phyloP scores from a whole-genome alignment of 192 early-diverging fungal species.

The Coemansia sp. region DNA sequence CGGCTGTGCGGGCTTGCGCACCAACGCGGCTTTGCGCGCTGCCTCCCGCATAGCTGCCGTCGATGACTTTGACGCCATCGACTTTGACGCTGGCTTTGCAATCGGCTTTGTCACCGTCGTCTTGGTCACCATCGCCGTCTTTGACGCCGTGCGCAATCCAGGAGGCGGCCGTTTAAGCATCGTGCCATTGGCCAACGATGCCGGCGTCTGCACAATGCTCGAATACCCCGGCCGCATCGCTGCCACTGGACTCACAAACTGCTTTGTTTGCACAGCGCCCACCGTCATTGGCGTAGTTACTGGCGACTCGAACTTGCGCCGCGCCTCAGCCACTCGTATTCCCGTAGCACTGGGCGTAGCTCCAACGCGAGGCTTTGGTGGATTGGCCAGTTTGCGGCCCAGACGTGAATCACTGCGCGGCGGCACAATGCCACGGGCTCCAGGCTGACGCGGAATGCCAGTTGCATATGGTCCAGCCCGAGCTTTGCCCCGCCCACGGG shows the following conservation, averaged over 20 bases:
- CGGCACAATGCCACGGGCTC: constrained; percentile 8
- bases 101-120: too few relatives aligned
- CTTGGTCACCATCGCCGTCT: not conserved
- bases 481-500: constrained; percentile 20
- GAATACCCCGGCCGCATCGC: constrained; percentile 49
- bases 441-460: constrained; percentile 29
- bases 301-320: constrained; percentile 36
- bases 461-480: not conserved
- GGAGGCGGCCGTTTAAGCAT: constrained; percentile 7
- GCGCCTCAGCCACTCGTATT: constrained; percentile 36
- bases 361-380: constrained; percentile 6
- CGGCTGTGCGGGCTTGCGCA: constrained; percentile 10
- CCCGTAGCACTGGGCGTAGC: constrained; percentile 7
- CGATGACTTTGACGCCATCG: constrained; percentile 24
- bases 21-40: constrained; percentile 23
- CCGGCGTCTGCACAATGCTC: constrained; percentile 23
- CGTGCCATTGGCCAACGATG: not conserved
- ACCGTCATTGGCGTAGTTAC: not conserved
- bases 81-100: too few relatives aligned
- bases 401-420: constrained; percentile 33
- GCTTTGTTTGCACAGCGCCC: not conserved
- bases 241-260: constrained; percentile 36
- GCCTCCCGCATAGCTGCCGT: constrained; percentile 51
- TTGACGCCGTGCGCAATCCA: not conserved
- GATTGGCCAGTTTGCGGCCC: not conserved